phyloP scores from a whole-genome alignment of 441 rosid species.

The Populus trichocarpa region DNA sequence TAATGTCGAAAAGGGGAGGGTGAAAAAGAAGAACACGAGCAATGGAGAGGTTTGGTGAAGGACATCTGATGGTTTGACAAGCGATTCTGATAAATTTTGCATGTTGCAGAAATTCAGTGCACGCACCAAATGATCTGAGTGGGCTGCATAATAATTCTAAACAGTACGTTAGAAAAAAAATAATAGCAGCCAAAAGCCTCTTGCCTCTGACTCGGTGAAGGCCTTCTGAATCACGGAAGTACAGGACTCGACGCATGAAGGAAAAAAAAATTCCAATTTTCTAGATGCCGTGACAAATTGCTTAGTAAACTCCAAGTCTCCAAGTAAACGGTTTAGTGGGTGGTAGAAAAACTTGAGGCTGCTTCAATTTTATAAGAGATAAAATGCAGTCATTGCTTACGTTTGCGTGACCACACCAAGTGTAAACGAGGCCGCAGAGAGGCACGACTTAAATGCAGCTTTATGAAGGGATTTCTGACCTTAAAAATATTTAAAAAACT shows the following conservation, averaged over 20 bases:
- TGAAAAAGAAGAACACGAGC: no score
- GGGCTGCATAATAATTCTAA: neutral
- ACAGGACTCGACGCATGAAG: neutral
- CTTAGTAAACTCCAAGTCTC: conserved; percentile 16
- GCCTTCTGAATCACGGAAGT: neutral
- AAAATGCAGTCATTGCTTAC: conserved; percentile 39
- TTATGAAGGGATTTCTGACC: no score
- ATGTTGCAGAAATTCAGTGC: neutral
- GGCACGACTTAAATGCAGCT: neutral
- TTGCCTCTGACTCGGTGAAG: neutral
- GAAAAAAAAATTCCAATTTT: neutral
- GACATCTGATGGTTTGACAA: no score
- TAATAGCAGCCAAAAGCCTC: neutral
- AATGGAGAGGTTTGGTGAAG: no score
- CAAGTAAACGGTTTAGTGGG: conserved; percentile 18
- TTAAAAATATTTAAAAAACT: no score
- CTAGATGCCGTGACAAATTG: neutral
- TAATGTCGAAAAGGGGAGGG: no score
- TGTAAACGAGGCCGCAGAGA: neutral
- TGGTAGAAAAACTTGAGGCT: neutral
- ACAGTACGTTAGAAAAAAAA: neutral
- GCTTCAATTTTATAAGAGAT: no score
- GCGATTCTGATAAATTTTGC: no score
- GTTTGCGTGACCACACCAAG: neutral
- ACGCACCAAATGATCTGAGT: neutral